Conservation (phyloP, 208 protist species). For the Tritrichomonas foetus region DNA sequence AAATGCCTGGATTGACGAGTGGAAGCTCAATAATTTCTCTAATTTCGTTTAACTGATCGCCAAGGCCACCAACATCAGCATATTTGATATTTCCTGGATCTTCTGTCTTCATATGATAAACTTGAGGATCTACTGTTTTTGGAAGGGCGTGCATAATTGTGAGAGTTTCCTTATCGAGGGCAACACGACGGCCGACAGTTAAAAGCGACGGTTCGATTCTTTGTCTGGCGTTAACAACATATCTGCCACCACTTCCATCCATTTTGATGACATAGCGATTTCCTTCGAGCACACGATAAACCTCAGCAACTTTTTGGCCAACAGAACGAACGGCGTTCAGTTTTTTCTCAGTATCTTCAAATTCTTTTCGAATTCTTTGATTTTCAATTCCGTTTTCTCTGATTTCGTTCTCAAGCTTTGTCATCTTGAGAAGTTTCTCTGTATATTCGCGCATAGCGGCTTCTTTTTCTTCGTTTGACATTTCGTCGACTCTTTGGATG, state of each 20-base stretch:
- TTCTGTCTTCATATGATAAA: constrained; percentile 97
- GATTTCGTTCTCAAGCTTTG: too few species aligned
- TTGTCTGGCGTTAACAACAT: constrained; percentile 91
- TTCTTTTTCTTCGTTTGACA: too few species aligned
- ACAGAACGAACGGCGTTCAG: constrained; percentile 69
- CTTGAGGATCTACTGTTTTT: constrained; percentile 93
- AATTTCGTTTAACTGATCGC: constrained; percentile 94
- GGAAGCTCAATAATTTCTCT: constrained; percentile 95
- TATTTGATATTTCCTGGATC: constrained; percentile 84
- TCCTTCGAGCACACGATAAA: constrained; percentile 83
- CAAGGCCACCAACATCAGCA: constrained; percentile 89
- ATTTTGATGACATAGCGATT: constrained; percentile 96
- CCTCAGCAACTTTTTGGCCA: constrained; percentile 96
- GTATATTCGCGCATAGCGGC: too few species aligned
- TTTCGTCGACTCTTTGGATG: too few species aligned
- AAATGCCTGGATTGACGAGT: constrained; percentile 96
- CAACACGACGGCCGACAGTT: constrained; percentile 85
- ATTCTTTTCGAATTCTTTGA: too few species aligned
- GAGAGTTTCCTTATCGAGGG: constrained; percentile 97
- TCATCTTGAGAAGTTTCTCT: too few species aligned
- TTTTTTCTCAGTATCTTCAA: too few species aligned
- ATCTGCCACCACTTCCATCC: constrained; percentile 88
- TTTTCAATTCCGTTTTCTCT: too few species aligned
- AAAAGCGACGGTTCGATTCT: constrained; percentile 76
- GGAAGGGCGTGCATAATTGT: constrained; percentile 96